These are phyloP conservation scores for Diaporthe citri DNA, from an alignment of 2,329 filamentous ascomycete species.

Conservation along the genomic window DNA sequence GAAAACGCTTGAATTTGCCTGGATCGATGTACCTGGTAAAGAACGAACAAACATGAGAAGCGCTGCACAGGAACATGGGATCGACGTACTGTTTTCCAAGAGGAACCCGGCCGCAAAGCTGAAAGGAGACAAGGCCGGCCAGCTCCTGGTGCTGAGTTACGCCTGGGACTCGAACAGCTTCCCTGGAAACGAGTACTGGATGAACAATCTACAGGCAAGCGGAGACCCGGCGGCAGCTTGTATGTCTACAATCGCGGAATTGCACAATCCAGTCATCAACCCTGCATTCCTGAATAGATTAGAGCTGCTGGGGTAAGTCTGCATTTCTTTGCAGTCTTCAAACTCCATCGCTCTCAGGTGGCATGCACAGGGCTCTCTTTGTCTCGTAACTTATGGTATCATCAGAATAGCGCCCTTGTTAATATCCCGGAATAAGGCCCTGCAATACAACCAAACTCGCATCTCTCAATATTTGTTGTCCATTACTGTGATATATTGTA, in stretches of 20 bases:
- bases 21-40: background rate
- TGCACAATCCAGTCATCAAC: constrained; percentile 51
- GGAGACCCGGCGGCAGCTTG: constrained; percentile 51
- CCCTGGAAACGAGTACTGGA: constrained; percentile 52
- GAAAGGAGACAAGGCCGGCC: constrained; percentile 29
- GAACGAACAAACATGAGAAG: background rate
- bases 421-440: too few relatives aligned
- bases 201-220: constrained; percentile 41
- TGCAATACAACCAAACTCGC: too few relatives aligned
- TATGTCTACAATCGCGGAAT: constrained; percentile 50
- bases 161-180: constrained; percentile 51
- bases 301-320: constrained; percentile 39
- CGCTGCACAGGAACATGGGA: background rate
- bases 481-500: too few relatives aligned
- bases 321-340: background rate
- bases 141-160: constrained; percentile 49
- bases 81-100: constrained; percentile 17
- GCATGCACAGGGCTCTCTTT: too few relatives aligned
- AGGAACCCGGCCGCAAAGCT: constrained; percentile 43
- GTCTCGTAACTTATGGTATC: background rate
- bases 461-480: too few relatives aligned
- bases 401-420: background rate
- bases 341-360: background rate
- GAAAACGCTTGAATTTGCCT: constrained; percentile 23
- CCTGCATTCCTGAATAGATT: constrained; percentile 45